phyloP scores from a whole-genome alignment of 164 flowering plant genomes.

The Sedum album region DNA sequence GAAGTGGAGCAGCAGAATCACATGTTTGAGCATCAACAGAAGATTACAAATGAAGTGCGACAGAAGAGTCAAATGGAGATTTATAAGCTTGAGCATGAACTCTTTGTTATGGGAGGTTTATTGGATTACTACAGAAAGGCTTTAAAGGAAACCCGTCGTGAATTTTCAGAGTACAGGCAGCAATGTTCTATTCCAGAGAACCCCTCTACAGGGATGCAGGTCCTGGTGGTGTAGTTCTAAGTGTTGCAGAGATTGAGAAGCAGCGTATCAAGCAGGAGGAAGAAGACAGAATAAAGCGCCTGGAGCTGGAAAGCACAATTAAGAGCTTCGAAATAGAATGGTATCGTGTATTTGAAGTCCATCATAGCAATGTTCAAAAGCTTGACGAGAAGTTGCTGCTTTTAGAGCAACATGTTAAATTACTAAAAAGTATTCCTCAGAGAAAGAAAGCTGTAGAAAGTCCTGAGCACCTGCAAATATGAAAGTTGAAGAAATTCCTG shows the following conservation, averaged over 20 bases:
- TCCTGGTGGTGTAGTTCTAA: slow-evolving; percentile 66
- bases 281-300: slow-evolving; percentile 37
- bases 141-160: slow-evolving; percentile 41
- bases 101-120: slow-evolving; percentile 44
- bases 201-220: slow-evolving; percentile 73
- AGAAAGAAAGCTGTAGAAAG: background rate
- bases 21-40: slow-evolving; percentile 36
- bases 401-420: background rate
- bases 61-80: slow-evolving; percentile 41
- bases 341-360: background rate
- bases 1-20: slow-evolving; percentile 46
- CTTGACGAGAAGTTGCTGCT: slow-evolving; percentile 3
- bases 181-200: slow-evolving; percentile 33
- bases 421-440: background rate
- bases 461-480: background rate
- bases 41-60: slow-evolving; percentile 30
- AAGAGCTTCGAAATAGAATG: background rate
- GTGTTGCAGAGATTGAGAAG: slow-evolving; percentile 43
- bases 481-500: background rate
- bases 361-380: background rate
- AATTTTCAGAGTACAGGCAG: slow-evolving; percentile 58
- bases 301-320: background rate
- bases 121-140: slow-evolving; percentile 66
- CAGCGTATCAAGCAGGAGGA: slow-evolving; percentile 44
- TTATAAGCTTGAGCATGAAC: slow-evolving; percentile 50